Percentiles rank a stretch among this genome's conserved stretches.
phyloP scores from a whole-genome alignment of 768 basidiomycete species.

The Tricholoma matsutake region DNA sequence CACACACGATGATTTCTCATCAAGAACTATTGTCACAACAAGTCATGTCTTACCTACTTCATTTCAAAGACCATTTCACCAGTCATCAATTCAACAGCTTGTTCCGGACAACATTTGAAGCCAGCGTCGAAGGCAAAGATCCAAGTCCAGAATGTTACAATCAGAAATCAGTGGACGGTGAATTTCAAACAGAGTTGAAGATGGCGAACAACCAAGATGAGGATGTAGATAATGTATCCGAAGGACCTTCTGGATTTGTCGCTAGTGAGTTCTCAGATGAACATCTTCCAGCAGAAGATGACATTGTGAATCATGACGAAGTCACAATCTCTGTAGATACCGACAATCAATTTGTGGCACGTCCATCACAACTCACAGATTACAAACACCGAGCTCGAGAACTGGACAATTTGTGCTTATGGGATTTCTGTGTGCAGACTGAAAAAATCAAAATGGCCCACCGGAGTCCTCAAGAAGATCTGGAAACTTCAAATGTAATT shows the following conservation, averaged over 20 bases:
- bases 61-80: no score
- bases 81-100: no score
- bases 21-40: slow-evolving; percentile 33
- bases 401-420: background rate
- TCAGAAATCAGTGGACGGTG: background rate
- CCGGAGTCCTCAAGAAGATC: no score
- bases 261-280: background rate
- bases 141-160: slow-evolving; percentile 25
- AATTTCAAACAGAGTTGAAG: background rate
- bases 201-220: background rate
- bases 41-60: no score
- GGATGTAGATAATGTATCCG: background rate
- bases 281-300: background rate
- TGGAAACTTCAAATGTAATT: background rate
- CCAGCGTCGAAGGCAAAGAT: slow-evolving; percentile 16
- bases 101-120: slow-evolving; percentile 3
- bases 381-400: background rate
- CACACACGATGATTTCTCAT: slow-evolving; percentile 5
- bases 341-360: background rate
- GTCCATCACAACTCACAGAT: background rate
- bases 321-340: background rate
- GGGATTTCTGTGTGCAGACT: no score
- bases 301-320: background rate
- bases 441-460: no score
- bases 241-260: background rate